Conservation (phyloP, 225 moss, liverwort and hornwort species). For the Pseudoscleropodium purum region DNA sequence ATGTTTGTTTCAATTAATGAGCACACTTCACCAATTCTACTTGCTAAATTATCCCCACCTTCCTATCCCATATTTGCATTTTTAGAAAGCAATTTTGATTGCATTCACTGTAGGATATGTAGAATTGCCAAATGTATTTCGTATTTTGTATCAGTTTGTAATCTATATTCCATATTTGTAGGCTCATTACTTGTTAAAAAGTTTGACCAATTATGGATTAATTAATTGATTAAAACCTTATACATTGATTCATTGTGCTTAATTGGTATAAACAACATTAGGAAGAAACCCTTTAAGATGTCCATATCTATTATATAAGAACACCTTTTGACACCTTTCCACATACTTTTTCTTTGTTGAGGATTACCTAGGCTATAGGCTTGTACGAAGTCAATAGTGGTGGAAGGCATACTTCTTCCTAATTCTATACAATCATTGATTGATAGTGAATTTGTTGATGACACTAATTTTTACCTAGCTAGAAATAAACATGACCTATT, state of each 20-base stretch:
- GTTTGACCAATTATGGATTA: background rate
- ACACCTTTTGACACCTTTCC: background rate
- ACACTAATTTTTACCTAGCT: fast-evolving
- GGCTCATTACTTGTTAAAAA: background rate
- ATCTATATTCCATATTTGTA: background rate
- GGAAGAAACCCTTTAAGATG: no score
- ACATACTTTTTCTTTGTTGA: fast-evolving
- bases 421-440: fast-evolving
- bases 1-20: no score
- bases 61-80: no score
- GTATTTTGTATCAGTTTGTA: no score
- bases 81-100: no score
- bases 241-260: background rate
- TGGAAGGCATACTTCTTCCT: background rate
- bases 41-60: no score
- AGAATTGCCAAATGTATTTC: no score
- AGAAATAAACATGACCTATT: fast-evolving
- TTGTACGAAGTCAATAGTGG: fast-evolving
- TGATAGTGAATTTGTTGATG: background rate
- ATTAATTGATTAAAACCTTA: background rate
- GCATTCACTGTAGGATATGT: no score
- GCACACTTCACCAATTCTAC: no score
- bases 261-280: fast-evolving
- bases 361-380: fast-evolving
- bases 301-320: background rate